Percentiles rank a stretch among this genome's conserved stretches.
These are phyloP conservation scores for Deinandra increscens DNA, from an alignment of 129 eudicot genomes.

Conservation along the genomic window DNA sequence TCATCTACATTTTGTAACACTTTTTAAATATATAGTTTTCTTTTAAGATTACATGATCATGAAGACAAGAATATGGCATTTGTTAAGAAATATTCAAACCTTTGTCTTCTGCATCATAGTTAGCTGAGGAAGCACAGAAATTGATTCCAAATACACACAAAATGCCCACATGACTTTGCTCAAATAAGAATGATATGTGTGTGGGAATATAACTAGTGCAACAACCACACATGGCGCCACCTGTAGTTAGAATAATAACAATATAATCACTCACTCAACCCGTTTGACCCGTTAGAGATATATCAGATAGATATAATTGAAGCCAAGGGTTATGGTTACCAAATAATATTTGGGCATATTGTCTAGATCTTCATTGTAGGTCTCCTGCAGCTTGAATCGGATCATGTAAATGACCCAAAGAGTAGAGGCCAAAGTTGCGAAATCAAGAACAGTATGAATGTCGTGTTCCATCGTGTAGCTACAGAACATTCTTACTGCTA, in stretches of 20 bases:
- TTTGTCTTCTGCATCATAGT: conserved; percentile 78
- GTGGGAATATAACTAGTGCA: conserved; percentile 59
- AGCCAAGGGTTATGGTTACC: conserved; percentile 34
- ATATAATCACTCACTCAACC: neutral
- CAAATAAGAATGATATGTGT: conserved; percentile 34
- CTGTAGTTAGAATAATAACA: conserved; percentile 31
- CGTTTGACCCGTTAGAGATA: neutral
- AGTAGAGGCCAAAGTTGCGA: conserved; percentile 63
- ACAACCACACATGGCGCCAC: conserved; percentile 62
- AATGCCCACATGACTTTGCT: conserved; percentile 70
- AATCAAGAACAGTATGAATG: conserved; percentile 85
- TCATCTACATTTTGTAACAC: conserved; percentile 44
- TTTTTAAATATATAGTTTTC: neutral
- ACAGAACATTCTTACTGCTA: conserved; percentile 66
- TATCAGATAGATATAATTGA: neutral
- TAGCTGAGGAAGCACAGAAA: conserved; percentile 90
- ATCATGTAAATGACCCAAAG: conserved; percentile 93
- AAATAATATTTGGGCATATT: conserved; percentile 63
- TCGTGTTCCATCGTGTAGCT: conserved; percentile 69
- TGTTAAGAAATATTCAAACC: conserved; percentile 38
- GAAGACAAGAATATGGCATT: neutral
- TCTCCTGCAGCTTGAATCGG: conserved; percentile 55
- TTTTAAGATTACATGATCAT: neutral
- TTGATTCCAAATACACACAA: conserved; percentile 71
- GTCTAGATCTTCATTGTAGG: conserved; percentile 66